phyloP scores from a whole-genome alignment of 2,329 filamentous ascomycete species.

The Alternaria sp. region DNA sequence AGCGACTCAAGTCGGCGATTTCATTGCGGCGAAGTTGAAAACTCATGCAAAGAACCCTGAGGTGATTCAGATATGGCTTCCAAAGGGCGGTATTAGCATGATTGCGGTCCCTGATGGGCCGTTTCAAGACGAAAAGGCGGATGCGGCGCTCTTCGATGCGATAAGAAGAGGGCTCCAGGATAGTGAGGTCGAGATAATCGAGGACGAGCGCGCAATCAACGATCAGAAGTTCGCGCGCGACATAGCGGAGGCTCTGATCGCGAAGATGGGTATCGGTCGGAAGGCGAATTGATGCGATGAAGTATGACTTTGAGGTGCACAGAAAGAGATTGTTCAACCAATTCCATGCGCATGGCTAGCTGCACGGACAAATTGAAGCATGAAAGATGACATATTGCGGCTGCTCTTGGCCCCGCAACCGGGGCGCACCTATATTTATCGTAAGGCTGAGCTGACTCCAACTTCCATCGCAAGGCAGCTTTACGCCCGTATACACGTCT shows the following conservation, averaged over 20 bases:
- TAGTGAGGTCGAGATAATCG: slow-evolving; percentile 58
- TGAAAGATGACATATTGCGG: neutral
- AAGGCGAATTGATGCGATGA: neutral
- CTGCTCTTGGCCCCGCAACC: neutral
- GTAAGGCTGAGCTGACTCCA: neutral
- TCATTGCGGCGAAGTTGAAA: slow-evolving; percentile 63
- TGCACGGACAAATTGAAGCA: neutral
- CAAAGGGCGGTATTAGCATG: slow-evolving; percentile 66
- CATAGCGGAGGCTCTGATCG: slow-evolving; percentile 53
- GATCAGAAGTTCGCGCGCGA: slow-evolving; percentile 59
- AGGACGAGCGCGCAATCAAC: slow-evolving; percentile 62
- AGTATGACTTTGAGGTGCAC: neutral
- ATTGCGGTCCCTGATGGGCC: slow-evolving; percentile 60
- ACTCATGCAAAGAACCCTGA: slow-evolving; percentile 48
- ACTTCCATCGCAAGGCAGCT: neutral
- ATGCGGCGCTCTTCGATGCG: slow-evolving; percentile 55
- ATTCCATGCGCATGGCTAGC: neutral
- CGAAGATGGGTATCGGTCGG: slow-evolving; percentile 20
- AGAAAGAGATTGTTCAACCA: neutral
- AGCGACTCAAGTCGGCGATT: slow-evolving; percentile 60
- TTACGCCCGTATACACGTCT: neutral
- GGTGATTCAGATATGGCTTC: slow-evolving; percentile 64
- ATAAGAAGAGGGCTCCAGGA: slow-evolving; percentile 58
- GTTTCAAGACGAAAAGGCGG: slow-evolving; percentile 60
- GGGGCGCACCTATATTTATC: neutral